Base-by-base conservation (phyloP, 1,284 basidiomycete genomes). In the Leccinum holopus region DNA sequence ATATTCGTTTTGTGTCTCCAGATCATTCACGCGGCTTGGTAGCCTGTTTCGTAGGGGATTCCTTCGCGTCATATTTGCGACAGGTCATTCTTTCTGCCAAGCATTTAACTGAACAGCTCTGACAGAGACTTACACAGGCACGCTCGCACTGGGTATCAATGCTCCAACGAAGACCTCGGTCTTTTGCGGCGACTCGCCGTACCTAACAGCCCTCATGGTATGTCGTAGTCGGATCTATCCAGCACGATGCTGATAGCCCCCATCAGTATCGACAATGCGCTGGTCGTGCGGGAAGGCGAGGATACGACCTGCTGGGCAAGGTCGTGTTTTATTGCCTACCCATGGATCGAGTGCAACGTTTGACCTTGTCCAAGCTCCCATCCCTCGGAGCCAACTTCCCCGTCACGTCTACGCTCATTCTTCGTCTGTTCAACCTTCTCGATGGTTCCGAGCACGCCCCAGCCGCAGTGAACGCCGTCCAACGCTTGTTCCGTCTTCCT, bases 91-190 rank as follows among this genome's bases (percentile, higher is more conserved):
- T n/a, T 44, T 32, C 5, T 16, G 49, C 10, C 3, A 32, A 6
- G 4, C n/a, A 32, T 62, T 33, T 0, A 32, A 30, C 39, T 51
- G 11, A 54, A 59, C 33, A 12, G 7, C 16, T 63, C 59, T 63
- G 14, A 63, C 37, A 1, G 47, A 16, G 11, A 35, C 21, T 39
- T 39, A 5, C 1, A 25, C 52, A 86, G 87, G 84, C 11, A 88
- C 88, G 4, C 76, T 90, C 58, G 88, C 89, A 2, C 76, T 91
- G 10, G 88, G 89, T 63, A 91, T 90, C 70, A 91, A 90, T 67
- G 87, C 87, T 0, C 88, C 88, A 0, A 81, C 86, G 0, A 87
- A 82, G 66, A 87, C 88, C 0, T 79, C 83, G 1, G 80, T 90
- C 9, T 91, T 90, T 69, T 84, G 82, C 61, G 87, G 85, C 0